phyloP scores from a whole-genome alignment of 306 rosid species.

The Spatholobus suberectus region DNA sequence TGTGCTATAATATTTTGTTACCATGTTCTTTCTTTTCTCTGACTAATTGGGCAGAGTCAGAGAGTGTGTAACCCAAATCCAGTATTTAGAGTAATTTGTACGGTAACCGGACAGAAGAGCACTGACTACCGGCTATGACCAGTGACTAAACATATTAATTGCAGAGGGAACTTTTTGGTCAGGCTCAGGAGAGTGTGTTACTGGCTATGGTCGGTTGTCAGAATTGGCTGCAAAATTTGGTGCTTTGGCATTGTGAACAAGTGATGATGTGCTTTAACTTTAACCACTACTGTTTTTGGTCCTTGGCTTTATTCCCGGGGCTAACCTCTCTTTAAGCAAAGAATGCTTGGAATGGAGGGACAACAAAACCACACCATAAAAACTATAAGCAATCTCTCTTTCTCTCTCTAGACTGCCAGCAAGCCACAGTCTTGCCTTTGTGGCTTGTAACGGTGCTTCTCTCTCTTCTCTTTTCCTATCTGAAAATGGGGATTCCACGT shows the following conservation, averaged over 20 bases:
- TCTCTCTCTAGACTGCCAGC: constrained; percentile 39
- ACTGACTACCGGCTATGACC: constrained; percentile 62
- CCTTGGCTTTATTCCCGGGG: constrained; percentile 73
- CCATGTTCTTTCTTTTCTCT: not conserved
- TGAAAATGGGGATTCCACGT: constrained; percentile 46
- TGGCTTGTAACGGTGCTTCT: not conserved
- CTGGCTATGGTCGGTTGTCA: constrained; percentile 66
- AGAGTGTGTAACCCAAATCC: constrained; percentile 35
- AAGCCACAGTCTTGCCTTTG: not conserved
- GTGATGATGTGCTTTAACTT: constrained; percentile 55
- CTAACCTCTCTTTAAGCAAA: constrained; percentile 89
- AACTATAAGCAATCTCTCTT: not conserved
- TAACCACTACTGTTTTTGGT: constrained; percentile 51
- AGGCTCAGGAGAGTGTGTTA: constrained; percentile 20
- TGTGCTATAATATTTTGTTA: not conserved
- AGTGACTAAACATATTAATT: constrained; percentile 56
- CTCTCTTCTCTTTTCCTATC: constrained; percentile 24
- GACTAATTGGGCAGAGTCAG: not conserved
- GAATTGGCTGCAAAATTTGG: constrained; percentile 25
- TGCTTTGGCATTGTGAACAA: constrained; percentile 50
- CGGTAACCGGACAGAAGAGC: constrained; percentile 30
- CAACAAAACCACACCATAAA: constrained; percentile 42
- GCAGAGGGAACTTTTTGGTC: not conserved
- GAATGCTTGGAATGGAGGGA: constrained; percentile 77
- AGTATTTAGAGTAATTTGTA: constrained; percentile 36